Conservation (phyloP, 2,329 filamentous ascomycete genomes). For the Aspergillus aculeatinus region DNA sequence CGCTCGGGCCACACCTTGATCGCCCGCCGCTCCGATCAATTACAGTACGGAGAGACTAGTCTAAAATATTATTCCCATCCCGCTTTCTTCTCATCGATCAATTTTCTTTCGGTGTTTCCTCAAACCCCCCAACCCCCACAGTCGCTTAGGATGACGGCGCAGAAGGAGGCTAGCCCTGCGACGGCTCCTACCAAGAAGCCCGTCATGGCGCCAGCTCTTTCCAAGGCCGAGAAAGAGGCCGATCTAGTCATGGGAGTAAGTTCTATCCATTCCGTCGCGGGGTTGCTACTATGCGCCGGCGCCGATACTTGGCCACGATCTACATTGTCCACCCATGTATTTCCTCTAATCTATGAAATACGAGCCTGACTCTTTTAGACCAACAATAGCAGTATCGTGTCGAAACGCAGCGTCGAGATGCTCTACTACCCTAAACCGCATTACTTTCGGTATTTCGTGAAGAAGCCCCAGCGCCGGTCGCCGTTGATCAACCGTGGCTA, state of each 20-base stretch:
- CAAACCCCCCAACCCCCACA: not conserved
- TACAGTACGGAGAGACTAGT: not conserved
- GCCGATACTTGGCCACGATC: not conserved
- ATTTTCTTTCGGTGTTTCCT: slow-evolving; percentile 5
- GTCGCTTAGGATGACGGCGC: slow-evolving; percentile 1
- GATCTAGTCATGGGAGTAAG: slow-evolving; percentile 56
- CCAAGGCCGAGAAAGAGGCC: slow-evolving; percentile 45
- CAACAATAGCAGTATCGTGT: slow-evolving; percentile 88
- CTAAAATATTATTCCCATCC: slow-evolving; percentile 4
- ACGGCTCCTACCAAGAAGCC: slow-evolving; percentile 20
- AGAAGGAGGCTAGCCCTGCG: not conserved
- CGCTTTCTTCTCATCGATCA: not conserved
- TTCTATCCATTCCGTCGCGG: slow-evolving; percentile 12
- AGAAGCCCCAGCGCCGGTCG: slow-evolving; percentile 76
- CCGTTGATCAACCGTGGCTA: slow-evolving; percentile 90
- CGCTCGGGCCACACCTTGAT: slow-evolving; percentile 44
- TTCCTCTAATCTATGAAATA: not conserved
- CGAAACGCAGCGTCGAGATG: slow-evolving; percentile 88
- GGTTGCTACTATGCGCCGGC: slow-evolving; percentile 6
- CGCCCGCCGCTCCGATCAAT: slow-evolving; percentile 6
- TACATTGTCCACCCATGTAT: not conserved
- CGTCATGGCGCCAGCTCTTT: slow-evolving; percentile 18
- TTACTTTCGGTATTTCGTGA: slow-evolving; percentile 85
- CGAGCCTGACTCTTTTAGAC: slow-evolving; percentile 53
- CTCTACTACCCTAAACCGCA: slow-evolving; percentile 80